These are phyloP conservation scores for Russula griseocarnosa DNA, from an alignment of 768 basidiomycete genomes.

Conservation along the genomic window DNA sequence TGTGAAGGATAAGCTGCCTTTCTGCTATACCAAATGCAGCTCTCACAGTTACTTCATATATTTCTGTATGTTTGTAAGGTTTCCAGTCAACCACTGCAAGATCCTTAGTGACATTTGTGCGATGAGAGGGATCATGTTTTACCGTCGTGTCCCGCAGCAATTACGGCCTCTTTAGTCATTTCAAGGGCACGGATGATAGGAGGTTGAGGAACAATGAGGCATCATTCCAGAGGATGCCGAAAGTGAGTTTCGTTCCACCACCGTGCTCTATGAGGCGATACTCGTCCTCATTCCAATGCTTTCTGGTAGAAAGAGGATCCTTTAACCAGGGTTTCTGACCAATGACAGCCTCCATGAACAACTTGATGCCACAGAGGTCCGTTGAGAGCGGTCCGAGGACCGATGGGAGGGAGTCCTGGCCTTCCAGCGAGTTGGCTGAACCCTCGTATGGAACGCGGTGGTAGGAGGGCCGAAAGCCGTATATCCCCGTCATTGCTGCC, in stretches of 20 bases:
- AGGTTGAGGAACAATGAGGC: constrained; percentile 47
- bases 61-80: constrained; percentile 31
- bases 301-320: constrained; percentile 57
- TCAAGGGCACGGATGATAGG: constrained; percentile 51
- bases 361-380: constrained; percentile 56
- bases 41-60: constrained; percentile 33
- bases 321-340: constrained; percentile 58
- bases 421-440: constrained; percentile 59
- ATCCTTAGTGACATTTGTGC: neutral
- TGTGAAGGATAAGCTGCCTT: neutral
- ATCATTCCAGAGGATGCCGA: constrained; percentile 41
- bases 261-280: constrained; percentile 60
- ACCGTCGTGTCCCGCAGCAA: constrained; percentile 51
- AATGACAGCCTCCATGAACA: constrained; percentile 62
- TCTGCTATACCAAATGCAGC: neutral
- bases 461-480: constrained; percentile 67
- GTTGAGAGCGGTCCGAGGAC: constrained; percentile 70
- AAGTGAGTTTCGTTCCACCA: constrained; percentile 40
- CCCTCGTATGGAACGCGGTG: constrained; percentile 69
- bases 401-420: constrained; percentile 66
- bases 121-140: neutral
- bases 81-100: constrained; percentile 40
- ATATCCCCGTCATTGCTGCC: constrained; percentile 60
- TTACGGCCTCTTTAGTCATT: constrained; percentile 42
- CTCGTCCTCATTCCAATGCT: constrained; percentile 57